Evolutionary conservation across 805 yeast genomes (phyloP), one percentile per base, ranked within the genome.

Genomic region (Yamadazyma takamatsuzukensis): DNA sequence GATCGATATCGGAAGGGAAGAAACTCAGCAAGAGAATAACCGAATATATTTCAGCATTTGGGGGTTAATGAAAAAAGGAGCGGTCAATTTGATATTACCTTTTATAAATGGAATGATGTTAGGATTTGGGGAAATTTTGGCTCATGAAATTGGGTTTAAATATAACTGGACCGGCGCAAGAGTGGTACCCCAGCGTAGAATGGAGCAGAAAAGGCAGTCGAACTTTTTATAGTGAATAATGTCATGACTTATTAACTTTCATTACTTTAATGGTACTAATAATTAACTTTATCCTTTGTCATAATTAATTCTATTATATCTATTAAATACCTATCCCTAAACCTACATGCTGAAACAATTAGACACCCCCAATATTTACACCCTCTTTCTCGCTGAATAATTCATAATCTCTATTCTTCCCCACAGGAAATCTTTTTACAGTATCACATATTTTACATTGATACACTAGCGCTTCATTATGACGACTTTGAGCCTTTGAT

Each of bases 41-140:
- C 15, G 22, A 15, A 14, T 17, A 17, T 30, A 29, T 33, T 48
- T 48, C 32, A 49, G 51, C 50, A 51, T 63, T 6, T 64, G 69
- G 67, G 53, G 53, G 4, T 58, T 74, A 23, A 27, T 72, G 16
- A 57, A 64, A 25, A 66, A 70, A n/a, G 61, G 82, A 15, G 72
- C 88, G 2, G 77, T 90, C 41, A 90, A 90, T 47, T 59, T 90
- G 45, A 53, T 88, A 2, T 61, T 90, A 28, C 97, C 97, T 2
- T 88, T 90, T 49, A 68, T 90, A 45, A 90, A 90, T 49, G 97
- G 97, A 6, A 66, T 90, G 59, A 89, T 89, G 96, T 72, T 90
- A 31, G 97, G 97, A 0, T 87, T 90, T 54, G 97, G 97, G 2
- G 97, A 90, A 63, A 79, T 90, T 14, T 64, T 86, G 37, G 97